Conservation (phyloP, 2,329 filamentous ascomycete genomes). For the Tolypocladium tropicale region DNA sequence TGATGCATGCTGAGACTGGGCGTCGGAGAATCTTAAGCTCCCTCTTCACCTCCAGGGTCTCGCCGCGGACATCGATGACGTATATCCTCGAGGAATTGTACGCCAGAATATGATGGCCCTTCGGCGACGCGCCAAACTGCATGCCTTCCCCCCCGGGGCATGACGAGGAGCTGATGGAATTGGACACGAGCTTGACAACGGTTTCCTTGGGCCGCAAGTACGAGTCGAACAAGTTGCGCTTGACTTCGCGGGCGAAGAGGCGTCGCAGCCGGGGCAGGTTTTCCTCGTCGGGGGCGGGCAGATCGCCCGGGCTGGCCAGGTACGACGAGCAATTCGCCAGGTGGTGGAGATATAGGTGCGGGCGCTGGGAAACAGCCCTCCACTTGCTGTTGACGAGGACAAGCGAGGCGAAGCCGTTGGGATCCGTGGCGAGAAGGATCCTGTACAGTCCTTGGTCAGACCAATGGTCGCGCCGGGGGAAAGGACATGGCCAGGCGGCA, state of each 20-base stretch:
- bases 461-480: background rate
- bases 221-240: conserved; percentile 67
- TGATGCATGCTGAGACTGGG: conserved; percentile 66
- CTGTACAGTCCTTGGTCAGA: conserved; percentile 22
- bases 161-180: conserved; percentile 73
- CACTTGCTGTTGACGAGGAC: conserved; percentile 56
- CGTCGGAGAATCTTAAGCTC: conserved; percentile 72
- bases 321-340: conserved; percentile 52
- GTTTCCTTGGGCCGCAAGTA: conserved; percentile 62
- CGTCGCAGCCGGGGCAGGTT: conserved; percentile 51
- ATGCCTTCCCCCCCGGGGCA: conserved; percentile 78
- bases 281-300: conserved; percentile 29
- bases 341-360: conserved; percentile 53
- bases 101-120: conserved; percentile 63
- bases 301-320: conserved; percentile 37
- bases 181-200: conserved; percentile 70
- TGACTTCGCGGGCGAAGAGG: conserved; percentile 59
- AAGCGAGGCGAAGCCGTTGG: conserved; percentile 57
- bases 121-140: conserved; percentile 70
- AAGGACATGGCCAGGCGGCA: conserved; percentile 4
- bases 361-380: conserved; percentile 52
- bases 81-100: conserved; percentile 82
- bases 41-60: conserved; percentile 54
- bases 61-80: conserved; percentile 56
- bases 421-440: conserved; percentile 49